Conservation (phyloP, 2,329 filamentous ascomycete species). For the Fusarium coicis region DNA sequence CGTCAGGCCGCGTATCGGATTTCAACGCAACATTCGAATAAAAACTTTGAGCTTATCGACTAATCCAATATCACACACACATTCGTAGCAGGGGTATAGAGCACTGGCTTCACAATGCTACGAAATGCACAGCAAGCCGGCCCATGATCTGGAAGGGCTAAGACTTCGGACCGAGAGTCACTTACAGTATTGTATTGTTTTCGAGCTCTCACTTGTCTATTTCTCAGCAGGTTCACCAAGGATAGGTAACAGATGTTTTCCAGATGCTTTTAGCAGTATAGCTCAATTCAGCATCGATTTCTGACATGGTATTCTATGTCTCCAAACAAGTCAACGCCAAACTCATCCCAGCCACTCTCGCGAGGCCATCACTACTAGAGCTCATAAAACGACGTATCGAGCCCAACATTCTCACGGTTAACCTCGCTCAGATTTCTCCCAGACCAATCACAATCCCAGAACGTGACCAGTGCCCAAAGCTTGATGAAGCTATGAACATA, state of each 20-base stretch:
- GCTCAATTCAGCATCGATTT: background rate
- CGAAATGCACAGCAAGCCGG: rapidly evolving
- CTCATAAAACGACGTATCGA: constrained; percentile 19
- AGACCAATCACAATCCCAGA: constrained; percentile 57
- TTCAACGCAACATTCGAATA: rapidly evolving
- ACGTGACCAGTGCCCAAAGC: constrained; percentile 64
- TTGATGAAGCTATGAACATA: constrained; percentile 70
- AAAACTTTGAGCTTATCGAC: rapidly evolving
- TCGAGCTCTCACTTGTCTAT: rapidly evolving
- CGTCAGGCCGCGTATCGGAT: rapidly evolving
- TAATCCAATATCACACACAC: rapidly evolving
- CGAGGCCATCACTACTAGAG: background rate
- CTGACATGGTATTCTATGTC: rapidly evolving
- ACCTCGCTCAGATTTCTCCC: constrained; percentile 43
- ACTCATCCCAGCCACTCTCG: rapidly evolving
- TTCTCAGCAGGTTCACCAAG: rapidly evolving
- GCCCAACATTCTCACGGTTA: constrained; percentile 1
- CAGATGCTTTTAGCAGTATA: rapidly evolving
- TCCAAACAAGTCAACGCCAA: background rate
- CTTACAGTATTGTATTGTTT: rapidly evolving
- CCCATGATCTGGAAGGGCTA: rapidly evolving
- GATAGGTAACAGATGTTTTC: rapidly evolving
- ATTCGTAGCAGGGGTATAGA: background rate
- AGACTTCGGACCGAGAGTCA: too few relatives aligned
- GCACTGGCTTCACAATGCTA: rapidly evolving